Evolutionary conservation across 2,329 filamentous ascomycete genomes (phyloP).

Genomic region (Didymella keratinophila): DNA sequence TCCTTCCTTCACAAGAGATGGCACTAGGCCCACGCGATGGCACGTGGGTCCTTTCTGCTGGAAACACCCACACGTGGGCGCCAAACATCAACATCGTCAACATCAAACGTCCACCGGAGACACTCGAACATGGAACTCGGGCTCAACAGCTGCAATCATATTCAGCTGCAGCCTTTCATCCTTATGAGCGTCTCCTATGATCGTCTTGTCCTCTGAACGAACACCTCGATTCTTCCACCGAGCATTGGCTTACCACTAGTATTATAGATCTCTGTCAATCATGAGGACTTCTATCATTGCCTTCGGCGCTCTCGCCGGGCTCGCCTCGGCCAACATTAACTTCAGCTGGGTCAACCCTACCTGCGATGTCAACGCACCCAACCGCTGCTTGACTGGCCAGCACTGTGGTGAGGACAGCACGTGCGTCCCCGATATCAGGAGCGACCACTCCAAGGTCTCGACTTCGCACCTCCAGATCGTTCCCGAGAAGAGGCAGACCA

Average conservation of each 20-base stretch:
- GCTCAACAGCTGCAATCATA: neutral
- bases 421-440: constrained; percentile 40
- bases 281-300: constrained; percentile 45
- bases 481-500: constrained; percentile 40
- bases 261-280: constrained; percentile 21
- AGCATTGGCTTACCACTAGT: constrained; percentile 26
- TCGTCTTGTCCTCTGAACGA: constrained; percentile 1
- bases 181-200: neutral
- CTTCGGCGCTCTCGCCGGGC: constrained; percentile 45
- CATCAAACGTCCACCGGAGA: neutral
- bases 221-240: neutral
- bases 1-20: constrained; percentile 1
- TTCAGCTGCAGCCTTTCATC: neutral
- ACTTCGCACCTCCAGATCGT: constrained; percentile 34
- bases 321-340: constrained; percentile 58
- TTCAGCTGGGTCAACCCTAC: constrained; percentile 57
- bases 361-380: constrained; percentile 46
- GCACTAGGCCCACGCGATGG: neutral
- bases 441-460: constrained; percentile 38
- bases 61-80: constrained; percentile 11
- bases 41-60: neutral
- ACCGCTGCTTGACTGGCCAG: constrained; percentile 50
- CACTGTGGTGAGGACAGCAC: constrained; percentile 47
- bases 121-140: neutral
- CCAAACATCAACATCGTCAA: constrained; percentile 1